These are phyloP conservation scores for Xylaria grammica DNA, from an alignment of 495 filamentous ascomycete genomes.

Conservation along the genomic window DNA sequence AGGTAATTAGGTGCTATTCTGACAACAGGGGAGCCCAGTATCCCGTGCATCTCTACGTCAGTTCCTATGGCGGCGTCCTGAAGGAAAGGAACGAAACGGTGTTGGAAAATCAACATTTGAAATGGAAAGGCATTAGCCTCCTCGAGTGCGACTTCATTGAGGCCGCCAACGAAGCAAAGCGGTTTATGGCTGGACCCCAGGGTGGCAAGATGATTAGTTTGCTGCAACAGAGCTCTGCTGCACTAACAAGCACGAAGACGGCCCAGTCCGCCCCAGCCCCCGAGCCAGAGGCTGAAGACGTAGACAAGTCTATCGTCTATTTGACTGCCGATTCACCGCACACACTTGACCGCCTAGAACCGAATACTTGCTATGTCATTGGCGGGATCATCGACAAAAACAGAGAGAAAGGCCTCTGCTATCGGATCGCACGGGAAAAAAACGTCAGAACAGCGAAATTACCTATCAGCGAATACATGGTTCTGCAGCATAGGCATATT, in stretches of 20 bases:
- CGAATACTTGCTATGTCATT: constrained; percentile 89
- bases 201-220: constrained; percentile 62
- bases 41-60: constrained; percentile 72
- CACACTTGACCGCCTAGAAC: constrained; percentile 77
- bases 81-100: constrained; percentile 79
- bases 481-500: constrained; percentile 82
- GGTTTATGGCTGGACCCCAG: constrained; percentile 59
- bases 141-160: constrained; percentile 70
- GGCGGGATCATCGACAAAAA: constrained; percentile 96
- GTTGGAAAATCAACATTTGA: constrained; percentile 66
- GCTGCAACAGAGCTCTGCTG: constrained; percentile 46
- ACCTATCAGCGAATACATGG: constrained; percentile 89
- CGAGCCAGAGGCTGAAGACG: constrained; percentile 41
- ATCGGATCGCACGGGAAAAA: constrained; percentile 73
- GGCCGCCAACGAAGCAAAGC: constrained; percentile 63
- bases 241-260: constrained; percentile 21
- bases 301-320: constrained; percentile 69
- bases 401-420: constrained; percentile 90
- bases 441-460: constrained; percentile 87
- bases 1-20: constrained; percentile 87
- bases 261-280: constrained; percentile 26
- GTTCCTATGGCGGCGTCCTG: constrained; percentile 76
- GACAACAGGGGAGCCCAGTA: constrained; percentile 73
- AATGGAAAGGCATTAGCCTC: constrained; percentile 80
- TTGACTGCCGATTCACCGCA: constrained; percentile 85